Evolutionary conservation across 129 eudicot genomes (phyloP), one percentile per base, ranked within the genome.

Genomic region (Helichrysum umbraculigerum): DNA sequence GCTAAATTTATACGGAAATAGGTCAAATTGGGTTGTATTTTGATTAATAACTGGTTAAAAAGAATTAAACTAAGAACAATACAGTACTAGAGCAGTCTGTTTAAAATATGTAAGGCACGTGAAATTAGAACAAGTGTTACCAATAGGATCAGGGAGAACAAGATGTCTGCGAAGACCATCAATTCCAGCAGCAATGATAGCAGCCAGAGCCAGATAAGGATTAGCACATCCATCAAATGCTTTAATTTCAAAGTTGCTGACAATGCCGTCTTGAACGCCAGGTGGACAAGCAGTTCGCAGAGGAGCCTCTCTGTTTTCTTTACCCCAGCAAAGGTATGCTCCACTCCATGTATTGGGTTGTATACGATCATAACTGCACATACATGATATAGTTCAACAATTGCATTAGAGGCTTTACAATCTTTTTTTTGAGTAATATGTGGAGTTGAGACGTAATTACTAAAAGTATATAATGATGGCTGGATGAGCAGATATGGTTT

Each of bases 311-410:
- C 82, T 83, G 83, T 95, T 95, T 74, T 95, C 99, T 81, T 85
- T 86, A 54, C 99, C 99, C 99, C 99, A 95, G 78, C 96, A 91
- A 70, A 76, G 84, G 84, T 95, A 91, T 66, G 99, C 99, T 77
- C 97, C 99, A 80, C 97, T 95, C 96, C 99, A 91, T 28, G 86
- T 95, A 81, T 89, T 91, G 47, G 99, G 99, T 85, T 89, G 97
- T 75, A 95, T 76, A 41, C 97, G 97, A 67, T 95, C 99, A 74
- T 95, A 95, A 80, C 99, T 95, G 77, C 63, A 78, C 28, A 73
- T 15, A 64, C 25, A 52, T 25, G 28, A 25, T 25, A 25, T 25
- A 25, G 28, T 66, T 68, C 29, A 19, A 7, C 0, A 3, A 62
- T 20, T 10, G 63, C 30, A 73, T 62, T 63, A 52, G 47, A 50